Percentiles rank a stretch among this genome's conserved stretches.
These are phyloP conservation scores for Colletotrichum theobromicola DNA, from an alignment of 2,329 filamentous ascomycete genomes.

Conservation along the genomic window DNA sequence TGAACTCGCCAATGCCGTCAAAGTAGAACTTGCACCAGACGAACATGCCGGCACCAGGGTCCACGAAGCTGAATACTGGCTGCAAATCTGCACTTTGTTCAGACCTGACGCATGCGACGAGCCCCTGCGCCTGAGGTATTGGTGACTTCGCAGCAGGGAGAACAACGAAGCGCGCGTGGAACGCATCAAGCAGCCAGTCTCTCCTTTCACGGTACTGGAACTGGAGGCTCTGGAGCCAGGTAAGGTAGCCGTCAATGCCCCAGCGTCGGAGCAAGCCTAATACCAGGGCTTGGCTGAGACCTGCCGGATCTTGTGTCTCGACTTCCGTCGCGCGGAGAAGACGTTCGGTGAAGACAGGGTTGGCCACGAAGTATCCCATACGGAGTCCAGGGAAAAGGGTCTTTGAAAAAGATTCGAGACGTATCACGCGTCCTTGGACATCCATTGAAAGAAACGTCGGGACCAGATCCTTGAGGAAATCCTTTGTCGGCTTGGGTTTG, in stretches of 20 bases:
- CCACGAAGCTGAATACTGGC: constrained; percentile 33
- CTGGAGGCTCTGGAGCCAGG: constrained; percentile 75
- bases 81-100: neutral
- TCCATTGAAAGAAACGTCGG: constrained; percentile 30
- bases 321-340: constrained; percentile 40
- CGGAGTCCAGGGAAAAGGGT: constrained; percentile 66
- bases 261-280: constrained; percentile 58
- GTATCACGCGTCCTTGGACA: constrained; percentile 29
- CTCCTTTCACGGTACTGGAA: constrained; percentile 71
- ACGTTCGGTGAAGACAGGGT: constrained; percentile 31
- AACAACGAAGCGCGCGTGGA: constrained; percentile 14
- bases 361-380: constrained; percentile 65
- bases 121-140: neutral
- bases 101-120: neutral
- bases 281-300: constrained; percentile 60
- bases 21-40: constrained; percentile 36
- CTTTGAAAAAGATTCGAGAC: constrained; percentile 28
- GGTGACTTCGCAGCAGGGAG: neutral
- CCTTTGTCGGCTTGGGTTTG: neutral
- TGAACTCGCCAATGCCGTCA: constrained; percentile 16
- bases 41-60: constrained; percentile 35
- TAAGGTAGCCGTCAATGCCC: constrained; percentile 76
- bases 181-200: constrained; percentile 68
- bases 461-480: constrained; percentile 23
- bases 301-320: constrained; percentile 72